A percentile compares a stretch with the other conserved stretches of the same genome.
phyloP scores from a whole-genome alignment of 1,284 basidiomycete species.

The Coniferiporia weirii region DNA sequence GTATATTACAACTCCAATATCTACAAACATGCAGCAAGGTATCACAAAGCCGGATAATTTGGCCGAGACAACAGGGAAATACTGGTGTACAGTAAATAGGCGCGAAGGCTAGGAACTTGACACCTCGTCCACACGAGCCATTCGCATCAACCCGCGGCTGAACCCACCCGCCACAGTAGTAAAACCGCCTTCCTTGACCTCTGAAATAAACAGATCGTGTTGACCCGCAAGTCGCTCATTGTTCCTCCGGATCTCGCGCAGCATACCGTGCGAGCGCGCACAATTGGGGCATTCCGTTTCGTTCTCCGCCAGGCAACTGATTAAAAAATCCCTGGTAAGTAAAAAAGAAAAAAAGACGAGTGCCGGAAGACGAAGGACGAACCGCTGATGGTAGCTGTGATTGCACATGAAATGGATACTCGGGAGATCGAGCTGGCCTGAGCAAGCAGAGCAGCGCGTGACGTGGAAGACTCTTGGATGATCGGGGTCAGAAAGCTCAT shows the following conservation, averaged over 20 bases:
- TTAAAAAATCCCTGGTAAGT: neutral
- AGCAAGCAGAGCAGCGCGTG: slow-evolving; percentile 84
- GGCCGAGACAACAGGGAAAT: neutral
- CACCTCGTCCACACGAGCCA: slow-evolving; percentile 13
- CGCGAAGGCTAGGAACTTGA: slow-evolving; percentile 6
- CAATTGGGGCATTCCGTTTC: slow-evolving; percentile 89
- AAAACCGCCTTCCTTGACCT: slow-evolving; percentile 84
- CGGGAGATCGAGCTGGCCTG: slow-evolving; percentile 86
- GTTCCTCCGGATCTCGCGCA: slow-evolving; percentile 81
- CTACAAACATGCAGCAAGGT: neutral
- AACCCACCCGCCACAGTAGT: slow-evolving; percentile 78
- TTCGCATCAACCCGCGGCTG: slow-evolving; percentile 58
- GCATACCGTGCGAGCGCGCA: slow-evolving; percentile 80
- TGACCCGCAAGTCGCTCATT: slow-evolving; percentile 80
- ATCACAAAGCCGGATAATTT: neutral
- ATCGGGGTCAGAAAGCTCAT: slow-evolving; percentile 70
- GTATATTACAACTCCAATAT: neutral
- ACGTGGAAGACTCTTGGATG: slow-evolving; percentile 90
- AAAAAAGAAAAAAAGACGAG: neutral
- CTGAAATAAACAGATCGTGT: slow-evolving; percentile 84
- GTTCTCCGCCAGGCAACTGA: slow-evolving; percentile 76
- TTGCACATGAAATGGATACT: slow-evolving; percentile 98
- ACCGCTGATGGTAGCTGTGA: slow-evolving; percentile 95
- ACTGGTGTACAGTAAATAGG: neutral
- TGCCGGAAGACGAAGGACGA: slow-evolving; percentile 20